Evolutionary conservation across 2,329 filamentous ascomycete species (phyloP), one percentile per base, ranked within the genome.

Genomic region (Cephalotrichum gorgonifer): DNA sequence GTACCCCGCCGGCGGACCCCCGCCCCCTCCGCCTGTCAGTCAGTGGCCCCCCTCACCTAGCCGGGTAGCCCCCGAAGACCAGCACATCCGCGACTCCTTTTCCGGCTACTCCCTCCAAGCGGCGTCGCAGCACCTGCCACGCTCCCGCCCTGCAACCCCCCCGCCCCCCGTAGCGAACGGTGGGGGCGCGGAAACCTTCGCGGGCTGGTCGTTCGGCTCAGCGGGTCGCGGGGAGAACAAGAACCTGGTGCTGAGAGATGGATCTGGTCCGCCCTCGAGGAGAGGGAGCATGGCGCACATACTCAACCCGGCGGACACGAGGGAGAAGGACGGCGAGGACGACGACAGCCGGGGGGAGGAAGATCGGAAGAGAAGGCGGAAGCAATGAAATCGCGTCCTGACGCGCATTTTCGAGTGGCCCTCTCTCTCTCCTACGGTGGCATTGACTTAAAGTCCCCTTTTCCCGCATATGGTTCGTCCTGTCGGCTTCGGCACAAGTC

Each of bases 251-350:
- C 58, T 78, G 43, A 74, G 71, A 52, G 77, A 81, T 54, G 71
- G 72, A 51, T 81, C 77, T 2, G 74, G 68, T 1, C 77, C 77
- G 2, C 73, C 75, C 1, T 81, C 77, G 0, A 64, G 77, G 43
- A 64, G 77, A 45, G 76, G 77, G 23, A 81, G 77, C 61, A 80
- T 81, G 76, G 77, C 77, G 1, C 77, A 81, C 52, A 81, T 81
- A 17, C 64, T 81, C n/a, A 81, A 81, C 56, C 76, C 76, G 1
- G 76, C 75, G 23, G 75, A 78, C 47, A 78, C 73, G 20, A 69
- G 68, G 6, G 76, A 79, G 60, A 66, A 73, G 33, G 72, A 75
- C 6, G 73, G 78, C 26, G 76, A 79, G 50, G 76, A 78, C 50
- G 75, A 75, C 43, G 75, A 77, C 41, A 66, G 66, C 0, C 65